Conservation (phyloP, 257 asterid species). For the Rauvolfia tetraphylla region DNA sequence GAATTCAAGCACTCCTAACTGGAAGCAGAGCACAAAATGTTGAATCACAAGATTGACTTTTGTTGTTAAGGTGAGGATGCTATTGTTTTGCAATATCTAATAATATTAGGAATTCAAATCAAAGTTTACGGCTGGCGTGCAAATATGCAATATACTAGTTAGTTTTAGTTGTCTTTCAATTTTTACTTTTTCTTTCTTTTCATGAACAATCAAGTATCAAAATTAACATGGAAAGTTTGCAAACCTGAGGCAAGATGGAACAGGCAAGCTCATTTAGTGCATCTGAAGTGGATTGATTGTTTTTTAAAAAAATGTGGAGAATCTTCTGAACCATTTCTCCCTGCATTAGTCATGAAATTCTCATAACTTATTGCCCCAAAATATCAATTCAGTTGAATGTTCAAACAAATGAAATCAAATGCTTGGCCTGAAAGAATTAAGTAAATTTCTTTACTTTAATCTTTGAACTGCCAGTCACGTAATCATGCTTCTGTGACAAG, state of each 20-base stretch:
- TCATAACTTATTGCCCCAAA: slow-evolving; percentile 7
- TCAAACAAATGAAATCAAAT: neutral
- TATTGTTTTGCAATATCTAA: neutral
- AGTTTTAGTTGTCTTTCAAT: neutral
- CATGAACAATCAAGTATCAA: slow-evolving; percentile 9
- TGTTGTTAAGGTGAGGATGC: neutral
- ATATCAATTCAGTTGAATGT: neutral
- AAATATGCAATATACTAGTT: neutral
- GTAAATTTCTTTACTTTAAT: slow-evolving; percentile 46
- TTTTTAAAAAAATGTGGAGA: slow-evolving; percentile 67
- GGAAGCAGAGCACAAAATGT: neutral
- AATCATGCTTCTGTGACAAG: slow-evolving; percentile 63
- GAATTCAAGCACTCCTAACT: neutral
- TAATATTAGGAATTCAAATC: neutral
- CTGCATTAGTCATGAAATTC: slow-evolving; percentile 37
- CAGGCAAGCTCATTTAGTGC: slow-evolving; percentile 67
- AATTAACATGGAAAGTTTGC: slow-evolving; percentile 12
- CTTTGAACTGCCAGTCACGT: slow-evolving; percentile 44
- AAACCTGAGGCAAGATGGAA: slow-evolving; percentile 71
- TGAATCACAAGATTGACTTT: neutral
- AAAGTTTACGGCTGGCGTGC: neutral
- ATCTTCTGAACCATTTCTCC: slow-evolving; percentile 78
- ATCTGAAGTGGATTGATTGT: slow-evolving; percentile 58
- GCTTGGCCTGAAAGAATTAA: slow-evolving; percentile 7
- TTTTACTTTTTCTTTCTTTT: too few relatives aligned